A percentile compares a stretch with the other conserved stretches of the same genome.
Evolutionary conservation across 2,329 filamentous ascomycete genomes (phyloP).

Genomic region (Fusarium buxicola): DNA sequence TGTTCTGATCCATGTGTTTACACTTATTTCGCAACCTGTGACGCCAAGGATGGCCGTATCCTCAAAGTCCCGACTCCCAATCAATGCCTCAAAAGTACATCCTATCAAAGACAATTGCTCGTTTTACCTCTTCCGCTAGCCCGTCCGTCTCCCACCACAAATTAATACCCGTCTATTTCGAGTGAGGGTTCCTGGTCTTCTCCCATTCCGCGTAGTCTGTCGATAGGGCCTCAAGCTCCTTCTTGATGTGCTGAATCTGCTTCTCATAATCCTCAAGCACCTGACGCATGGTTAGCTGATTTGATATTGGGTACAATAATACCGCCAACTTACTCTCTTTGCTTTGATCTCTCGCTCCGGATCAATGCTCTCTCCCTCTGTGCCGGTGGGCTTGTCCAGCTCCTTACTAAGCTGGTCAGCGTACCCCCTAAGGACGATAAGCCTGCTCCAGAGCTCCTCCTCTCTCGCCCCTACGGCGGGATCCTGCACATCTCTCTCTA

Average conservation of each 20-base stretch:
- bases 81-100: slow-evolving; percentile 37
- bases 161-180: slow-evolving; percentile 46
- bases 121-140: slow-evolving; percentile 4
- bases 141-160: slow-evolving; percentile 3
- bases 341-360: slow-evolving; percentile 78
- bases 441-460: slow-evolving; percentile 87
- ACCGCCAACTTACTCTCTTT: slow-evolving; percentile 71
- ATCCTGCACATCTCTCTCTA: slow-evolving; percentile 79
- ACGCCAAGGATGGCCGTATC: slow-evolving; percentile 39
- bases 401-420: slow-evolving; percentile 79
- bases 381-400: slow-evolving; percentile 73
- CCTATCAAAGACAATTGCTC: slow-evolving; percentile 27
- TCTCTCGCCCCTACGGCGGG: slow-evolving; percentile 79
- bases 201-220: slow-evolving; percentile 69
- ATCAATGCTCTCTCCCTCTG: slow-evolving; percentile 68
- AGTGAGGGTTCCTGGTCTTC: slow-evolving; percentile 58
- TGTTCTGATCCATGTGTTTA: slow-evolving; percentile 19
- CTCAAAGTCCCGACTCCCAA: slow-evolving; percentile 37
- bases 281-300: slow-evolving; percentile 55
- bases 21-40: slow-evolving; percentile 34
- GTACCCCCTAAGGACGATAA: slow-evolving; percentile 79
- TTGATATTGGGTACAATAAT: not conserved
- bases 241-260: slow-evolving; percentile 80
- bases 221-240: slow-evolving; percentile 74
- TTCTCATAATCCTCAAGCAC: slow-evolving; percentile 85